Evolutionary conservation across 257 asterid species (phyloP), one percentile per base, ranked within the genome.

Genomic region (Avicennia marina): DNA sequence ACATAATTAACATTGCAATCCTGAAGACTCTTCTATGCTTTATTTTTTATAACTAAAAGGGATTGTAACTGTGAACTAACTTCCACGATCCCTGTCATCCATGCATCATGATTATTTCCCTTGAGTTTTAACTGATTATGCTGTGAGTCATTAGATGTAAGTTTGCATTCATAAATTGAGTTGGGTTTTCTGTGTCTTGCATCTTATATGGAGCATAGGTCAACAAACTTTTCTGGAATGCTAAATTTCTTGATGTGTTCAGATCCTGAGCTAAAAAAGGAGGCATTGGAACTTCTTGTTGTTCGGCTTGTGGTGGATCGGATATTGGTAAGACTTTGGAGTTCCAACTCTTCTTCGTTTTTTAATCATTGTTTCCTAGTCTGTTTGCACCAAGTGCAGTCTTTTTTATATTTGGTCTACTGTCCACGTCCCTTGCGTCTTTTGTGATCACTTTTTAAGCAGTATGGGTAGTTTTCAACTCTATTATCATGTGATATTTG

Each of bases 201-300:
- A 59, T 53, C 56, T 12, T 47, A 10, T 7, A 53, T 21, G 47
- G 25, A 33, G 45, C 41, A 15, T 51, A 17, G 13, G 52, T 58
- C 52, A 45, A 54, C 41, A 29, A 43, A 42, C 49, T 21, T 42
- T 6, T 43, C 47, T 32, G 7, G 45, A 21, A 34, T 47, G 19
- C 46, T 41, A 50, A 24, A 41, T 66, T 19, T 61, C 56, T 58
- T 72, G 53, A 32, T 68, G 57, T 69, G 15, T 61, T 41, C 76
- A 91, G 98, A 75, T 60, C 88, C 75, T 27, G 86, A 77, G 72
- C 75, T 91, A 50, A 88, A 83, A 71, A 88, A 67, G 70, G 95
- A 91, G 74, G 90, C 85, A 61, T 24, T 84, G 59, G 98, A 88
- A 62, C 90, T 76, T 60, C 90, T 88, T 53, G 69, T 88, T 47